Conservation (phyloP, 768 basidiomycete species). For the Tulasnella calospora region DNA sequence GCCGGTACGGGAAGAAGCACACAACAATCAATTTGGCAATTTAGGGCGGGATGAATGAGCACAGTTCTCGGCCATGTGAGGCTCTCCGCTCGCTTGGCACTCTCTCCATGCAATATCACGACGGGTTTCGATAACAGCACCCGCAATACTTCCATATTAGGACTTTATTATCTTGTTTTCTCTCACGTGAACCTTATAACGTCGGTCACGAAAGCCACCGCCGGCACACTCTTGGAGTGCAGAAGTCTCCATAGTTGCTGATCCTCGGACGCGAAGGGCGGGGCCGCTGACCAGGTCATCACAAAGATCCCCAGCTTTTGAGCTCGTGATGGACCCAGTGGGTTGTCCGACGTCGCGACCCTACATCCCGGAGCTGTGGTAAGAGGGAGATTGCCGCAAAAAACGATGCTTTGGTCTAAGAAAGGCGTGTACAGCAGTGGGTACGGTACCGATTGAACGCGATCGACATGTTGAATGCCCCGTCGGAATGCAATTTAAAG, state of each 20-base stretch:
- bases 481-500: too few relatives aligned
- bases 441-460: too few relatives aligned
- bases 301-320: background rate
- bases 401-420: too few relatives aligned
- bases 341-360: background rate
- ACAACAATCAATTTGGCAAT: background rate
- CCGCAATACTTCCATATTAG: background rate
- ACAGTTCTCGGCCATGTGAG: background rate
- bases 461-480: too few relatives aligned
- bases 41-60: background rate
- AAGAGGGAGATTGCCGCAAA: background rate
- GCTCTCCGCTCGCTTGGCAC: background rate
- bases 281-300: background rate
- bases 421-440: too few relatives aligned
- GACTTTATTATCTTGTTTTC: background rate
- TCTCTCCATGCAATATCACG: background rate
- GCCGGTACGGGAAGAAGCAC: too few relatives aligned
- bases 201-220: background rate
- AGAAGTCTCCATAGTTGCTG: background rate
- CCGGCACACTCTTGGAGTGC: background rate
- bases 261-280: background rate
- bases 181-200: background rate
- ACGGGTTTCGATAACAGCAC: background rate
- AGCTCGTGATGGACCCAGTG: background rate
- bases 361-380: background rate